These are phyloP conservation scores for Glycine latifolia DNA, from an alignment of 306 rosid species.

Conservation along the genomic window DNA sequence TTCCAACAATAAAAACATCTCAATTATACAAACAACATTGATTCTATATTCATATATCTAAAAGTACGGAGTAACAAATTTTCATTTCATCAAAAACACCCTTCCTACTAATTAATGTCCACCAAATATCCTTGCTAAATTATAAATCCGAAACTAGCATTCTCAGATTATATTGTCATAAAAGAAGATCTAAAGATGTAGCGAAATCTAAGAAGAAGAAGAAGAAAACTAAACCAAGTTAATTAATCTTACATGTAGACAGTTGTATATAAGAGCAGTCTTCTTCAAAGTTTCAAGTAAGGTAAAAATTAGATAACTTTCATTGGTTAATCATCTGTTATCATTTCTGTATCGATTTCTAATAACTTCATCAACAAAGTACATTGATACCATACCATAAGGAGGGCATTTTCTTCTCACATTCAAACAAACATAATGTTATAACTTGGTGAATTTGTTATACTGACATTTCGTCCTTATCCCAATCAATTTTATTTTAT, in stretches of 20 bases:
- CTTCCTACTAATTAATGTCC: neutral
- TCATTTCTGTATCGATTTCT: neutral
- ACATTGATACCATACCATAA: neutral
- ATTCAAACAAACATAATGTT: neutral
- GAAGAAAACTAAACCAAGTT: neutral
- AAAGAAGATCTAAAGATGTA: neutral
- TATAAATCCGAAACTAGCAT: neutral
- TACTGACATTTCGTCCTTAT: slow-evolving; percentile 27
- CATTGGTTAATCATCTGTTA: neutral
- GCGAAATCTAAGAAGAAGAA: neutral
- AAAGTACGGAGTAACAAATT: neutral
- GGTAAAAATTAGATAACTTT: neutral
- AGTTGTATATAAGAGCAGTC: neutral
- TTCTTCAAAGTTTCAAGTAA: neutral
- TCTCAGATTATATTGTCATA: neutral
- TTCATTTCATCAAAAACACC: slow-evolving; percentile 15
- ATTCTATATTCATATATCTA: neutral
- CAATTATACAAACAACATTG: neutral
- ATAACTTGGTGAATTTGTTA: neutral
- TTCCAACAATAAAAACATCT: neutral
- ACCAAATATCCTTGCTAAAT: neutral
- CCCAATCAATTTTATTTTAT: neutral
- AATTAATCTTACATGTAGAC: neutral
- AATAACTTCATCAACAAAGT: neutral
- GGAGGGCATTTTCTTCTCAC: neutral